These are phyloP conservation scores for Musa itinerans DNA, from an alignment of 176 grass and related monocot species.

Conservation along the genomic window DNA sequence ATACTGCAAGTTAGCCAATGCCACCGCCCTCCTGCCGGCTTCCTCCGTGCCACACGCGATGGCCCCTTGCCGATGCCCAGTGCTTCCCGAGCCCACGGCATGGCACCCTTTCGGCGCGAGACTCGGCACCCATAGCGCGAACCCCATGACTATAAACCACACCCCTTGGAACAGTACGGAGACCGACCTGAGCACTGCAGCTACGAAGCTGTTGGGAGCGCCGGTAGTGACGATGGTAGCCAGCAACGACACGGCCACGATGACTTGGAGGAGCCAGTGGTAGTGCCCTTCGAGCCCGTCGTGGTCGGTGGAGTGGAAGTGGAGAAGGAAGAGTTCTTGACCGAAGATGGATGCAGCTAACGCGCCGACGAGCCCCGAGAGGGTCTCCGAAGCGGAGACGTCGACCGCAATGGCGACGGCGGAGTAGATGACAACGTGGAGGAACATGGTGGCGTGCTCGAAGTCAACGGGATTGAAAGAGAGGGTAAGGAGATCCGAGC, in stretches of 20 bases:
- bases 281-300: conserved; percentile 69
- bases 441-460: conserved; percentile 90
- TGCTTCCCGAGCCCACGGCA: not conserved
- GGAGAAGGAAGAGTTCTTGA: conserved; percentile 66
- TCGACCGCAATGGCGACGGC: conserved; percentile 47
- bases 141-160: conserved; percentile 75
- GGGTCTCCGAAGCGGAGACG: conserved; percentile 1
- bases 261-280: conserved; percentile 81
- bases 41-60: conserved; percentile 52
- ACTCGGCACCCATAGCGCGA: conserved; percentile 58
- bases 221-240: conserved; percentile 29
- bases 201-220: conserved; percentile 36
- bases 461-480: conserved; percentile 38
- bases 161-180: conserved; percentile 60
- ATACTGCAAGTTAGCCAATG: conserved; percentile 66
- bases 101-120: conserved; percentile 54
- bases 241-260: conserved; percentile 24
- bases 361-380: conserved; percentile 35
- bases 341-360: conserved; percentile 68
- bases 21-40: conserved; percentile 36
- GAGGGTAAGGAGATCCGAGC: conserved; percentile 32
- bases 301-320: conserved; percentile 68
- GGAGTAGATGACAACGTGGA: conserved; percentile 63
- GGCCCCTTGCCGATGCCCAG: conserved; percentile 20
- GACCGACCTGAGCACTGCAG: conserved; percentile 40